These are phyloP conservation scores for Cladosporium sp. DNA, from an alignment of 2,329 filamentous ascomycete species.

Conservation along the genomic window DNA sequence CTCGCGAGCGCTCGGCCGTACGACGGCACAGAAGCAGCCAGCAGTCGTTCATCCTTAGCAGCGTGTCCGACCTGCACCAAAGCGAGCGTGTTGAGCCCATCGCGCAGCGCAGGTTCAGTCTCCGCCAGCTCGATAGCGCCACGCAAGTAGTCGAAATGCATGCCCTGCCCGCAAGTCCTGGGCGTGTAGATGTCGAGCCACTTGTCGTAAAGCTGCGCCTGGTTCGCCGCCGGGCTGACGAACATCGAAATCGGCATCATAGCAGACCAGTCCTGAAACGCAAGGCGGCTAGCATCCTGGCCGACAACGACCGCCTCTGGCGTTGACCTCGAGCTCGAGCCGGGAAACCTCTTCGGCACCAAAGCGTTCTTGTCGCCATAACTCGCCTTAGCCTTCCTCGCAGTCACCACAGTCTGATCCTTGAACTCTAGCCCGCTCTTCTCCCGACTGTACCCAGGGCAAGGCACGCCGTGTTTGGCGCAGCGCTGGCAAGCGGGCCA, in stretches of 20 bases:
- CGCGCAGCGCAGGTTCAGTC: constrained; percentile 20
- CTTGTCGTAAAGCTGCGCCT: constrained; percentile 24
- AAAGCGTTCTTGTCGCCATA: constrained; percentile 11
- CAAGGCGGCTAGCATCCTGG: background rate
- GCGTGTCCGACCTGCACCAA: constrained; percentile 22
- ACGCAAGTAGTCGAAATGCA: constrained; percentile 15
- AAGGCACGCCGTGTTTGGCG: constrained; percentile 21
- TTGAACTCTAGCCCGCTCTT: constrained; percentile 22
- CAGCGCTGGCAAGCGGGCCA: constrained; percentile 23
- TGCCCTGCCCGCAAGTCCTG: constrained; percentile 3
- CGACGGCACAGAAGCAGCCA: constrained; percentile 19
- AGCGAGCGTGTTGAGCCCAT: constrained; percentile 21
- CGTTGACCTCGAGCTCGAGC: background rate
- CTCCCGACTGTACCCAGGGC: constrained; percentile 22
- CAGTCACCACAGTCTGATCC: constrained; percentile 19
- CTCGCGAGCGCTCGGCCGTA: constrained; percentile 22
- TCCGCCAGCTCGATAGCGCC: constrained; percentile 2
- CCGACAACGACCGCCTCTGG: background rate
- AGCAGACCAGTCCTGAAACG: constrained; percentile 7
- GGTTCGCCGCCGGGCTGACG: constrained; percentile 18
- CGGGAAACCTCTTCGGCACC: background rate
- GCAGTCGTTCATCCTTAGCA: constrained; percentile 19
- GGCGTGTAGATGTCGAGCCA: constrained; percentile 21
- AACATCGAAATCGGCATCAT: background rate
- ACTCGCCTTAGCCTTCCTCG: constrained; percentile 7